Conservation (phyloP, 2,329 filamentous ascomycete species). For the Metarhizium sp. region DNA sequence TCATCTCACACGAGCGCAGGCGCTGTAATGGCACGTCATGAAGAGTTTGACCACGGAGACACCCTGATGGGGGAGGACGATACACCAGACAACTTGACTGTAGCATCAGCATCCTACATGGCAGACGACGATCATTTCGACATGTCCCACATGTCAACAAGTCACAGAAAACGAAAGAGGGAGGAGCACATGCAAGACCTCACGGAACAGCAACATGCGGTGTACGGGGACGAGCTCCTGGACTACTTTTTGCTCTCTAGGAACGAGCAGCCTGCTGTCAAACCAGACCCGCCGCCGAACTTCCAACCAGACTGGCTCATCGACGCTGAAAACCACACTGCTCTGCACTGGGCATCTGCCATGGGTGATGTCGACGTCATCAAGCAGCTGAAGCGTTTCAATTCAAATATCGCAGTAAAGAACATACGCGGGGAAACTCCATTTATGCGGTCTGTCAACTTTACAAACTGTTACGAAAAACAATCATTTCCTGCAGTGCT, state of each 20-base stretch:
- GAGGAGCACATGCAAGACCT: conserved; percentile 52
- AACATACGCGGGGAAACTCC: conserved; percentile 78
- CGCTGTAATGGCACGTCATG: conserved; percentile 24
- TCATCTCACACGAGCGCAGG: conserved; percentile 8
- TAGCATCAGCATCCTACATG: conserved; percentile 76
- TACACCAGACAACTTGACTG: conserved; percentile 72
- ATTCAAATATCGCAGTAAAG: conserved; percentile 62
- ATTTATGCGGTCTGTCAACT: conserved; percentile 87
- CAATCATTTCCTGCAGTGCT: conserved; percentile 80
- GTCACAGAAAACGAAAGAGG: conserved; percentile 68
- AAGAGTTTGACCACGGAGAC: conserved; percentile 57
- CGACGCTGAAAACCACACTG: conserved; percentile 85
- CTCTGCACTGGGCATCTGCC: conserved; percentile 91
- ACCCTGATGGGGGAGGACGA: conserved; percentile 63
- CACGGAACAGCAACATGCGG: conserved; percentile 73
- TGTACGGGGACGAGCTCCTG: conserved; percentile 86
- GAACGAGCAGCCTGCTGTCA: conserved; percentile 62
- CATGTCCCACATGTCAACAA: conserved; percentile 52
- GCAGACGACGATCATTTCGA: conserved; percentile 75
- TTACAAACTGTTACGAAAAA: conserved; percentile 95
- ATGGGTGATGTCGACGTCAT: conserved; percentile 96
- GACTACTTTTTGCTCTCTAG: conserved; percentile 92
- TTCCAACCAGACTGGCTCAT: conserved; percentile 90
- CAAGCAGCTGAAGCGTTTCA: conserved; percentile 73
- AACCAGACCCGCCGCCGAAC: conserved; percentile 70